Conservation (phyloP, 768 basidiomycete species). For the Calvatia gigantea region DNA sequence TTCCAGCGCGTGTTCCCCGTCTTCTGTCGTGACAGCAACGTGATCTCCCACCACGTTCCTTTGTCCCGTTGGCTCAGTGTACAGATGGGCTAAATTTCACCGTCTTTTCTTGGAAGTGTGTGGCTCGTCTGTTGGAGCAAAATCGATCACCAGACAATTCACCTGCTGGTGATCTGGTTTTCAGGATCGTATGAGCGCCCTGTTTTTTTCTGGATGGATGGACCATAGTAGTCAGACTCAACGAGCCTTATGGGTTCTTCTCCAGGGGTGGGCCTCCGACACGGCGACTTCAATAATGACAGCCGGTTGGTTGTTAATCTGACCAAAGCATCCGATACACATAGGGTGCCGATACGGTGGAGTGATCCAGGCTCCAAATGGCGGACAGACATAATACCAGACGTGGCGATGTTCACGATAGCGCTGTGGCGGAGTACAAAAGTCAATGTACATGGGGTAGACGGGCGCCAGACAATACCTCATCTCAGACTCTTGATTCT, state of each 20-base stretch:
- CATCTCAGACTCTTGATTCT: neutral
- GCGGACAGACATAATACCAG: neutral
- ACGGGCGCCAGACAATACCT: neutral
- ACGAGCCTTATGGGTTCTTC: neutral
- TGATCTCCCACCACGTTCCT: neutral
- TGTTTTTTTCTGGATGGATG: neutral
- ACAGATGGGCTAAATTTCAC: neutral
- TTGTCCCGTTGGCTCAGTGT: neutral
- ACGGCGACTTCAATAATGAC: neutral
- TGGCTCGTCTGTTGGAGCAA: neutral
- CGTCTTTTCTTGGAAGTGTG: neutral
- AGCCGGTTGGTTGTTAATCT: neutral
- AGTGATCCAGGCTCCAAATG: neutral
- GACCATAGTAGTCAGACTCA: neutral
- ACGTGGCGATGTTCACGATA: neutral
- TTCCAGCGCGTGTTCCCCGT: neutral
- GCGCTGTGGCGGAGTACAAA: neutral
- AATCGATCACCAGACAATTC: conserved; percentile 8
- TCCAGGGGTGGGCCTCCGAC: neutral
- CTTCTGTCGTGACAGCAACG: neutral
- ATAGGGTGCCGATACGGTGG: neutral
- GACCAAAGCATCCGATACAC: neutral
- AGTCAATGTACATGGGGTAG: neutral
- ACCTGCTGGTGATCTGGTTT: neutral
- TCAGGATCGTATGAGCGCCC: neutral